These are phyloP conservation scores for Baudoinia panamericana DNA, from an alignment of 495 filamentous ascomycete species.

Conservation along the genomic window DNA sequence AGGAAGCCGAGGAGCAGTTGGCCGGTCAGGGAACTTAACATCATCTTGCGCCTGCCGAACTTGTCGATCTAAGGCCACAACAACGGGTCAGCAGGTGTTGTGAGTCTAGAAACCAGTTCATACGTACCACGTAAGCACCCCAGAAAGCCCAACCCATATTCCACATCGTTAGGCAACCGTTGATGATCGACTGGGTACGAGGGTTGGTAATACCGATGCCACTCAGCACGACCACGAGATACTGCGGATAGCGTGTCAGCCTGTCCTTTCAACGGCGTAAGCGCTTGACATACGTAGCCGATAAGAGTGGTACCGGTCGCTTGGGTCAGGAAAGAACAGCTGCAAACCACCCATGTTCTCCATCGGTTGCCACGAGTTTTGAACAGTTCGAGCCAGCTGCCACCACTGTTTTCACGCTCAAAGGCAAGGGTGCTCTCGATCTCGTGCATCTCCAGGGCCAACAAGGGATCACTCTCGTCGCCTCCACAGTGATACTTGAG, in stretches of 20 bases:
- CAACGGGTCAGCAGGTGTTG: no score
- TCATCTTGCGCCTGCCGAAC: constrained; percentile 8
- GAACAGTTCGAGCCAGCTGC: constrained; percentile 6
- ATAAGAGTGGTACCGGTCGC: constrained; percentile 40
- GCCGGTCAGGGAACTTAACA: constrained; percentile 20
- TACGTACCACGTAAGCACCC: no score
- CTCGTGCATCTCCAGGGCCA: constrained; percentile 19
- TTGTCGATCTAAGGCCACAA: no score
- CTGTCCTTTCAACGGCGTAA: no score
- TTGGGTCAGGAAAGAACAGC: constrained; percentile 28
- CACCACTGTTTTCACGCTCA: constrained; percentile 20
- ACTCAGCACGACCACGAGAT: constrained; percentile 33
- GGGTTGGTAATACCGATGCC: constrained; percentile 35
- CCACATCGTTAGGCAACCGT: constrained; percentile 19
- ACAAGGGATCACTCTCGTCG: constrained; percentile 30
- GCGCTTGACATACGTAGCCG: no score
- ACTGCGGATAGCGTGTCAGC: no score
- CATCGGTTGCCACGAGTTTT: constrained; percentile 3
- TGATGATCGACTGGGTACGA: constrained; percentile 34
- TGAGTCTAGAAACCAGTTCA: no score
- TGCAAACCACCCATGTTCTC: constrained; percentile 5
- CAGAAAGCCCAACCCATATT: constrained; percentile 10
- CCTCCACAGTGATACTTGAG: constrained; percentile 37
- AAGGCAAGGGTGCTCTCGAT: constrained; percentile 22
- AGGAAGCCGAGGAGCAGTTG: constrained; percentile 32